Evolutionary conservation across 2,329 filamentous ascomycete genomes (phyloP).

Genomic region (Didymella lethalis): DNA sequence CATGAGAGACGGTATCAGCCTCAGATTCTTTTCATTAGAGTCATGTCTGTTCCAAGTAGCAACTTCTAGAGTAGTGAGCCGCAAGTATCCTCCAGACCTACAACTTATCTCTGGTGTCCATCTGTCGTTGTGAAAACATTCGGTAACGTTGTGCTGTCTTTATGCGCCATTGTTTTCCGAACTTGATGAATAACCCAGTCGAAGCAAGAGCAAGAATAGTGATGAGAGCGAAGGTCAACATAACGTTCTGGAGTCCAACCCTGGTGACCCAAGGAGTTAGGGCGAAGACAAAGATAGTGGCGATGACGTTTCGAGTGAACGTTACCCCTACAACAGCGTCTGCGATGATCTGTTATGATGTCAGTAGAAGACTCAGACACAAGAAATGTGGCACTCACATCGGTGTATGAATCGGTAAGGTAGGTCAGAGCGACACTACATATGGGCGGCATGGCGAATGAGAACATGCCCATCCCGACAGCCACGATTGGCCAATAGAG

Average conservation of each 20-base stretch:
- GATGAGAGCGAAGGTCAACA: constrained; percentile 24
- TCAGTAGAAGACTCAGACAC: not conserved
- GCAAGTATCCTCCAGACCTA: not conserved
- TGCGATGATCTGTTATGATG: constrained; percentile 49
- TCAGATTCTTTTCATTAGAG: not conserved
- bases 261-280: constrained; percentile 52
- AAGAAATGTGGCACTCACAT: constrained; percentile 3
- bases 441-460: constrained; percentile 22
- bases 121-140: constrained; percentile 7
- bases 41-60: not conserved
- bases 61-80: too few species aligned
- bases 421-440: constrained; percentile 48
- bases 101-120: constrained; percentile 14
- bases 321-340: constrained; percentile 58
- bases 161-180: constrained; percentile 18
- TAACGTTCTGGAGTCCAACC: constrained; percentile 19
- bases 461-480: constrained; percentile 20
- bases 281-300: constrained; percentile 58
- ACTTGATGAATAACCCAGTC: constrained; percentile 16
- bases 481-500: constrained; percentile 22
- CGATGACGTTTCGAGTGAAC: constrained; percentile 56
- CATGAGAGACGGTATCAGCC: not conserved
- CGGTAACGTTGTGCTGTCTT: constrained; percentile 9
- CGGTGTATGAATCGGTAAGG: constrained; percentile 46
- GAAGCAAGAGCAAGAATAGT: constrained; percentile 10